A percentile compares a stretch with the other conserved stretches of the same genome.
Evolutionary conservation across 2,329 filamentous ascomycete genomes (phyloP).

Genomic region (Leptographium flavum): DNA sequence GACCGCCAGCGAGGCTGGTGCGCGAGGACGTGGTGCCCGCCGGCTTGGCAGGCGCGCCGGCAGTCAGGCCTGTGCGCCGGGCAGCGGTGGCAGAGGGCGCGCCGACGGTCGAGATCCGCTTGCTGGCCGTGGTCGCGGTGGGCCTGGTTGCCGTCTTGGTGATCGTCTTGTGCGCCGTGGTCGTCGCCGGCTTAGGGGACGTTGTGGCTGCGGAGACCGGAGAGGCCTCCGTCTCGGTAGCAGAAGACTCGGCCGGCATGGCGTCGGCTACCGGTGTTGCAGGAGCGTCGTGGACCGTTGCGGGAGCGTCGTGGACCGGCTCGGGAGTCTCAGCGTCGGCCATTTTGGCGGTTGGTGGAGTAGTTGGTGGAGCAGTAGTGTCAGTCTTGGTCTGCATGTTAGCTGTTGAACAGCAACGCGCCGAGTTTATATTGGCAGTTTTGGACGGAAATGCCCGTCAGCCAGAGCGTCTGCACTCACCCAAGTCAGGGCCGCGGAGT

Average conservation of each 20-base stretch:
- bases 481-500: too few relatives aligned
- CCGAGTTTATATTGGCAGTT: too few relatives aligned
- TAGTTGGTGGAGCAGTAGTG: too few relatives aligned
- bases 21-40: conserved; percentile 14
- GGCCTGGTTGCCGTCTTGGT: conserved; percentile 14
- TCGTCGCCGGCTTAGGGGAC: conserved; percentile 9
- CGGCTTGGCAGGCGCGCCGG: conserved; percentile 17
- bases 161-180: conserved; percentile 9
- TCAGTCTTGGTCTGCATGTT: too few relatives aligned
- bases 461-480: too few relatives aligned
- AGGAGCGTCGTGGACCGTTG: conserved; percentile 16
- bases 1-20: conserved; percentile 13
- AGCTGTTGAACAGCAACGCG: not conserved
- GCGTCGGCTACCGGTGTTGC: not conserved
- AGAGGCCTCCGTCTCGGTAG: not conserved
- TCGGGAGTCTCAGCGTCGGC: conserved; percentile 19
- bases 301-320: conserved; percentile 17
- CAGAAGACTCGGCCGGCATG: not conserved
- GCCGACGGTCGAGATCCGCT: conserved; percentile 11
- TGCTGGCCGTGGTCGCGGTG: conserved; percentile 9
- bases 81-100: conserved; percentile 7
- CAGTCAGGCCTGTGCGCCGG: conserved; percentile 14
- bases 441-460: too few relatives aligned
- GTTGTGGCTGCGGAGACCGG: conserved; percentile 4
- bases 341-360: conserved; percentile 16